Conservation (phyloP, 257 asterid species). For the Perilla frutescens region DNA sequence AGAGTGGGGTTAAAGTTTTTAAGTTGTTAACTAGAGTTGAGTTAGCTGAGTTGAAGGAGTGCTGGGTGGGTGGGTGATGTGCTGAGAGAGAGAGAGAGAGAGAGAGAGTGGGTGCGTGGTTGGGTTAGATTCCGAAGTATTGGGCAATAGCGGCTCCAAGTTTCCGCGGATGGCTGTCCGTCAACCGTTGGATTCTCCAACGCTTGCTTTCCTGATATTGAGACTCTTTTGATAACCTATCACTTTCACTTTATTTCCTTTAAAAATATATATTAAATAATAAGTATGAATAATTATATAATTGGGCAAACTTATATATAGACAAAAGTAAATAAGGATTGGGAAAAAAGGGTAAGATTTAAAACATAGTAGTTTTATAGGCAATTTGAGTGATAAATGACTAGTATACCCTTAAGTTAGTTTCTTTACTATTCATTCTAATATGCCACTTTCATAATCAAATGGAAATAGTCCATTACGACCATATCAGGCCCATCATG, state of each 20-base stretch:
- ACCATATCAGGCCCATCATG: too few relatives aligned
- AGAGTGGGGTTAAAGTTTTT: constrained; percentile 39
- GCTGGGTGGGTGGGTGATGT: constrained; percentile 6
- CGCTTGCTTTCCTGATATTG: constrained; percentile 12
- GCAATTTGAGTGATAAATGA: too few relatives aligned
- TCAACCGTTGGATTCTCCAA: constrained; percentile 48
- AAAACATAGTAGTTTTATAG: too few relatives aligned
- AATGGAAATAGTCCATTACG: too few relatives aligned
- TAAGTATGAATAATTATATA: too few relatives aligned
- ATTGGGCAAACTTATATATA: too few relatives aligned
- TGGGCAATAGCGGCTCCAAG: constrained; percentile 65
- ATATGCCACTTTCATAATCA: too few relatives aligned
- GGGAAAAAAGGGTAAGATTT: too few relatives aligned
- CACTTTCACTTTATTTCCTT: constrained; percentile 32
- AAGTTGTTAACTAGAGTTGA: constrained; percentile 44
- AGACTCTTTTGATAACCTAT: constrained; percentile 39
- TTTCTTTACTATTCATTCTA: too few relatives aligned
- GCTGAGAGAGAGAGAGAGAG: neutral
- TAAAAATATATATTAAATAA: neutral
- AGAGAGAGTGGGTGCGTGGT: constrained; percentile 15
- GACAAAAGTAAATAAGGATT: too few relatives aligned
- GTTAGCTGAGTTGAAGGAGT: constrained; percentile 35
- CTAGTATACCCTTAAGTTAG: too few relatives aligned
- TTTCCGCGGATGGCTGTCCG: constrained; percentile 56
- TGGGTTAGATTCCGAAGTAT: constrained; percentile 53